A percentile compares a stretch with the other conserved stretches of the same genome.
Conservation (phyloP, 352 stramenopile species). For the Pythium guiyangense region DNA sequence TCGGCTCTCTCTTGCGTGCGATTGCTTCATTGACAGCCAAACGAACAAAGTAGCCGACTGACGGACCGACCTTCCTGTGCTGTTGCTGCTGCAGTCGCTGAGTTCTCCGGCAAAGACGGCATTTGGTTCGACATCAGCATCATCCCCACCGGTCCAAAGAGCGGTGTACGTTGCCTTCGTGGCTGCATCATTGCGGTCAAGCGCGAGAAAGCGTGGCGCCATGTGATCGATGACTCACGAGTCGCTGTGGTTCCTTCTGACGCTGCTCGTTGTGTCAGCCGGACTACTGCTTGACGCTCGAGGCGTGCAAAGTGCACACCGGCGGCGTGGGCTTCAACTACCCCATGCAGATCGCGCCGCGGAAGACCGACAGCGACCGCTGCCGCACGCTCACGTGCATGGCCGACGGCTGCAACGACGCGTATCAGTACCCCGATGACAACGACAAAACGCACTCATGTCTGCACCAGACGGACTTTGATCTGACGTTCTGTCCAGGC, state of each 20-base stretch:
- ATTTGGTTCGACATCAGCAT: constrained; percentile 75
- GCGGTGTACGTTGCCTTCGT: constrained; percentile 34
- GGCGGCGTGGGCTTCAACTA: constrained; percentile 65
- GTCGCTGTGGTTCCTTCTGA: too few relatives aligned
- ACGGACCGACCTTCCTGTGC: too few relatives aligned
- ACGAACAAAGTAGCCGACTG: too few relatives aligned
- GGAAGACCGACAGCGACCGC: constrained; percentile 22
- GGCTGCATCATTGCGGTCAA: too few relatives aligned
- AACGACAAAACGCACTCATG: constrained; percentile 58
- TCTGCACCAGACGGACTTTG: constrained; percentile 46
- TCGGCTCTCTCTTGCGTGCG: not conserved
- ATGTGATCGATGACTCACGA: not conserved
- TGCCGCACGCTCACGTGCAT: constrained; percentile 54
- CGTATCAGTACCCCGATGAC: constrained; percentile 66
- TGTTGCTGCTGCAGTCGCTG: constrained; percentile 31
- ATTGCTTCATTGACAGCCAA: too few relatives aligned
- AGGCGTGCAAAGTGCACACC: constrained; percentile 54
- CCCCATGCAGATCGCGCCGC: constrained; percentile 56
- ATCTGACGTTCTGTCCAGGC: constrained; percentile 54
- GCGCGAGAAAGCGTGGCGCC: too few relatives aligned
- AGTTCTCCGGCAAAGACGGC: constrained; percentile 53
- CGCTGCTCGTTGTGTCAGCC: constrained; percentile 19
- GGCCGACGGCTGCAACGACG: constrained; percentile 46
- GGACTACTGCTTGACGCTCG: constrained; percentile 48
- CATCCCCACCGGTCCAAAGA: constrained; percentile 62